Base-by-base conservation (phyloP, 345 rosid species). In the Populus tremula region DNA sequence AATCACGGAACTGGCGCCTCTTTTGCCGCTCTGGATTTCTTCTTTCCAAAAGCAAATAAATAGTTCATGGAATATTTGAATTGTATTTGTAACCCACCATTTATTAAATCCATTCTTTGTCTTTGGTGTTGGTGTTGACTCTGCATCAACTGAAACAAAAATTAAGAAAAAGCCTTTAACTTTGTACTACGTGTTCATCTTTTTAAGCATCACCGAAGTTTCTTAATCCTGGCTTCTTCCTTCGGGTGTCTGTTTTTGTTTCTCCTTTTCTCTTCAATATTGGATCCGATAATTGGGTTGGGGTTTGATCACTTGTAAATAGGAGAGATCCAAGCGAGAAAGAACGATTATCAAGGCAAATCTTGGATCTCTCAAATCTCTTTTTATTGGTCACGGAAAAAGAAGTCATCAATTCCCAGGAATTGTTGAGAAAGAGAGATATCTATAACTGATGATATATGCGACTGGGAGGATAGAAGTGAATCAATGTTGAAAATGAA, bases 1-100 rank as follows among this genome's bases (percentile, higher is more conserved):
- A 71, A 78, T 87, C 86, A 82, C 88, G 90, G 81, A 67, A 62
- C 71, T 43, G 74, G 64, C 79, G 66, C 82, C 82, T 56, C 73
- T 31, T 67, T 33, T 74, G 56, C 56, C 72, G 80, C 75, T 21
- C n/a, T 54, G 63, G 63, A 59, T n/a, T 23, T n/a, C 63, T n/a
- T n/a, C 62, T 56, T 3, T 20, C 14, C 29, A n/a, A 59, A 23
- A 59, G 1, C 20, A 64, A 23, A 29, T 12, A 25, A 25, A 29
- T 23, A 65, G 39, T 65, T 59, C 63, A 31, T 14, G 12, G 39
- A 31, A 33, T 65, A 65, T 59, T 9, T 59, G 63, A n/a, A 3
- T 47, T 16, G 53, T 43, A 43, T 11, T 43, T 10, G 47, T 43
- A 43, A 43, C 47, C 47, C 63, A 9, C 63, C 63, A 59, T 59